A percentile compares a stretch with the other conserved stretches of the same genome.
Conservation (phyloP, 1,139 yeast genomes). For the Candida labiduridarum region DNA sequence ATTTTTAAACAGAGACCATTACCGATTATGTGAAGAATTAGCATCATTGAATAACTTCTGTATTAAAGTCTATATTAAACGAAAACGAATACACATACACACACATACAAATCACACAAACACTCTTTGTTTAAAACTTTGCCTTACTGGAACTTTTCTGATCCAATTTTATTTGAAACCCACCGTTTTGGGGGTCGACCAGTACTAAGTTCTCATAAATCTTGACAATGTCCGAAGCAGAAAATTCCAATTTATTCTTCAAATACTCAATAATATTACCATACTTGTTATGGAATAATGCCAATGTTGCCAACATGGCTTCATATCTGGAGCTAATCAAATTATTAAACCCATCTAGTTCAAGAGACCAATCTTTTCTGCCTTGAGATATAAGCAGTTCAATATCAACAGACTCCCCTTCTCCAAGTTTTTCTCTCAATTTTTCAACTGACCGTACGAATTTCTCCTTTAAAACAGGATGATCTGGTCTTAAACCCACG, state of each 20-base stretch:
- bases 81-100: not conserved
- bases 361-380: constrained; percentile 42
- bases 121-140: constrained; percentile 10
- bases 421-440: constrained; percentile 31
- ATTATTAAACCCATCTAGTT: constrained; percentile 54
- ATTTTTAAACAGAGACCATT: constrained; percentile 68
- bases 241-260: constrained; percentile 46
- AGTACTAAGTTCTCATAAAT: constrained; percentile 50
- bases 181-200: constrained; percentile 22
- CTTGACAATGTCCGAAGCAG: constrained; percentile 48
- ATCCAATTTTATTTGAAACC: constrained; percentile 29
- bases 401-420: constrained; percentile 43
- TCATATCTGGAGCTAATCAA: constrained; percentile 70
- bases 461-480: constrained; percentile 36
- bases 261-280: constrained; percentile 64
- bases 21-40: constrained; percentile 60
- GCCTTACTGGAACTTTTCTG: constrained; percentile 22
- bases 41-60: not conserved
- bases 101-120: not conserved
- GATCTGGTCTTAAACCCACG: constrained; percentile 59
- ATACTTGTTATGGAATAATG: constrained; percentile 48
- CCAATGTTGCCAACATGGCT: constrained; percentile 69
- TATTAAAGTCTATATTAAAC: not conserved
- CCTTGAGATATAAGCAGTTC: constrained; percentile 35
- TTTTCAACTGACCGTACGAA: constrained; percentile 34